Evolutionary conservation across 2,329 filamentous ascomycete genomes (phyloP).

Genomic region (Cladophialophora exuberans): DNA sequence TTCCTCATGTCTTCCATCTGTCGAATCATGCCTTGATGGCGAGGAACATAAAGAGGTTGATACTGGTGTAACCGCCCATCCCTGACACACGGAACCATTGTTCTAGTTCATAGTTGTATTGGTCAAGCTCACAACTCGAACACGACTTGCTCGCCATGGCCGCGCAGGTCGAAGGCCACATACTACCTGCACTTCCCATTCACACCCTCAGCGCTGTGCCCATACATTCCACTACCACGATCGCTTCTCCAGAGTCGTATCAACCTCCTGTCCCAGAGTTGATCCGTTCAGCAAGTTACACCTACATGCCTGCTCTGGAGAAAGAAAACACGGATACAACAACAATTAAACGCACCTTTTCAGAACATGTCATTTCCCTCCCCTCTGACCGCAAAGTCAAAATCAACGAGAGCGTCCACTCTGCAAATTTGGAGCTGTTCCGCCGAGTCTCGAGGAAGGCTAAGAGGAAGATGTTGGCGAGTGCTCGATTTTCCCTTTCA

Average conservation of each 20-base stretch:
- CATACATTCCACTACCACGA: constrained; percentile 17
- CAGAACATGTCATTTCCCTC: constrained; percentile 51
- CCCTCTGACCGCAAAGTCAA: constrained; percentile 37
- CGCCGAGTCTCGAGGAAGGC: constrained; percentile 33
- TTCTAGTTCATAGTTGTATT: background rate
- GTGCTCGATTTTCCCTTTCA: constrained; percentile 41
- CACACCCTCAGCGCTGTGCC: constrained; percentile 23
- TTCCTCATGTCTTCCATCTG: constrained; percentile 3
- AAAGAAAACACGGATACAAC: constrained; percentile 39
- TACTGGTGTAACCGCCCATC: constrained; percentile 13
- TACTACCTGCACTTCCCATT: constrained; percentile 25
- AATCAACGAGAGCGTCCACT: constrained; percentile 24
- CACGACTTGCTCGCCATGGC: constrained; percentile 9
- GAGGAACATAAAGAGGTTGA: constrained; percentile 11
- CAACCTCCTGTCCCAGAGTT: constrained; percentile 37
- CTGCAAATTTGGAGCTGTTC: constrained; percentile 30
- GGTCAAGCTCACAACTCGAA: background rate
- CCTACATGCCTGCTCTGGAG: constrained; percentile 52
- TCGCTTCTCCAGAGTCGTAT: constrained; percentile 9
- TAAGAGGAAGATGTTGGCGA: constrained; percentile 37
- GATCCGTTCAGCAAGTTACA: constrained; percentile 62
- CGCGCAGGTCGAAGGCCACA: constrained; percentile 23
- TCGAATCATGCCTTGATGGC: constrained; percentile 17
- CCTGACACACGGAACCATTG: background rate
- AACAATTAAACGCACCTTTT: constrained; percentile 53